Conservation (phyloP, 768 basidiomycete species). For the Suillus fuscotomentosus region DNA sequence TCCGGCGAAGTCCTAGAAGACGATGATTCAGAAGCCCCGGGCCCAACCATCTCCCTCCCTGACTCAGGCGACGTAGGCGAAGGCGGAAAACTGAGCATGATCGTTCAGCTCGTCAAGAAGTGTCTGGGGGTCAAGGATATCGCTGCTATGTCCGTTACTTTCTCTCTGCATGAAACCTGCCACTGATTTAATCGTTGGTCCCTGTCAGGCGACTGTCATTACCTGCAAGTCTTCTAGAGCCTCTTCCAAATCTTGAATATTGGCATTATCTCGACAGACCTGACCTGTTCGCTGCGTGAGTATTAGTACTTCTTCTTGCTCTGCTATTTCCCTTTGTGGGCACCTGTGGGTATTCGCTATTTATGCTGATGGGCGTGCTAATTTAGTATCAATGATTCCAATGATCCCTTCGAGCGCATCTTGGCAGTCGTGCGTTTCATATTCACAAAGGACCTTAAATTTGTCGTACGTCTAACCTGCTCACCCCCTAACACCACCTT, state of each 20-base stretch:
- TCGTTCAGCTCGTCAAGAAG: constrained; percentile 87
- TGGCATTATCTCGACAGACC: constrained; percentile 93
- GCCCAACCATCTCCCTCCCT: constrained; percentile 63
- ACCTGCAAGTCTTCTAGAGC: constrained; percentile 90
- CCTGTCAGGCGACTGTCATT: constrained; percentile 78
- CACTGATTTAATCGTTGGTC: constrained; percentile 1
- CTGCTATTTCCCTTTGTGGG: neutral
- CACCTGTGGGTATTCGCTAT: neutral
- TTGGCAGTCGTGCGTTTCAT: constrained; percentile 85
- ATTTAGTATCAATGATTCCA: constrained; percentile 83
- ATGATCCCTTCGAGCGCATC: constrained; percentile 94
- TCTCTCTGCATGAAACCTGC: neutral
- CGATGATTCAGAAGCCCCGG: constrained; percentile 51
- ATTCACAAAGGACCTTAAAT: constrained; percentile 94
- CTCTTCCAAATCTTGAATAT: constrained; percentile 94
- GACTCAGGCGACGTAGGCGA: constrained; percentile 74
- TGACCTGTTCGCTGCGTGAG: constrained; percentile 85
- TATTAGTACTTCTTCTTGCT: constrained; percentile 30
- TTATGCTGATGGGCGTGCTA: constrained; percentile 1
- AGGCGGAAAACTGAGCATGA: constrained; percentile 92
- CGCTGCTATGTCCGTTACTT: constrained; percentile 74
- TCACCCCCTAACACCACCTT: neutral
- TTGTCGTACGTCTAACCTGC: constrained; percentile 58
- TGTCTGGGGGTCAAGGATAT: constrained; percentile 94
- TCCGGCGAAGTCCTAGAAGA: constrained; percentile 27